Evolutionary conservation across 176 grass and related monocot species (phyloP).

Genomic region (Triticum turgidum): DNA sequence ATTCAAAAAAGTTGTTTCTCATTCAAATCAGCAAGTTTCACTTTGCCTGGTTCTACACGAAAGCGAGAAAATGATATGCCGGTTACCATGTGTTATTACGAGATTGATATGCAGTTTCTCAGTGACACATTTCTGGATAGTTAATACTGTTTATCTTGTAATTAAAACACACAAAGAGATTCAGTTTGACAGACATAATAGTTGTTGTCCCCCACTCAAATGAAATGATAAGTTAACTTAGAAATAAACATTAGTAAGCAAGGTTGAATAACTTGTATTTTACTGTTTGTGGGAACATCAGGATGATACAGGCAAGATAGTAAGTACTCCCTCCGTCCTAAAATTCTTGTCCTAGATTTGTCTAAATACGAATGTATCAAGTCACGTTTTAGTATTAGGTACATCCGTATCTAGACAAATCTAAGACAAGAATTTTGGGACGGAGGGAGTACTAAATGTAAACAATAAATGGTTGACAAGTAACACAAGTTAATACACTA

Average conservation of each 20-base stretch:
- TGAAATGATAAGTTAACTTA: neutral
- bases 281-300: neutral
- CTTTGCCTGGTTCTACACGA: neutral
- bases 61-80: neutral
- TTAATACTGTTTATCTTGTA: neutral
- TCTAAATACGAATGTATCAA: too few species aligned
- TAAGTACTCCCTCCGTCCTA: too few species aligned
- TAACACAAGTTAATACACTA: neutral
- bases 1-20: neutral
- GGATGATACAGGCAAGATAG: neutral
- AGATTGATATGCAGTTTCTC: neutral
- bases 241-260: neutral
- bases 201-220: slow-evolving; percentile 7
- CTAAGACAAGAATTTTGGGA: too few species aligned
- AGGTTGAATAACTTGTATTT: slow-evolving; percentile 12
- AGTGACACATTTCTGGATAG: neutral
- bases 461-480: neutral
- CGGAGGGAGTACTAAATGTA: neutral
- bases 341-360: too few species aligned
- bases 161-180: neutral
- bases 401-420: too few species aligned
- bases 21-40: neutral
- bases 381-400: too few species aligned
- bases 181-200: neutral
- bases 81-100: neutral